Conservation (phyloP, 768 basidiomycete species). For the Boletales sp. region DNA sequence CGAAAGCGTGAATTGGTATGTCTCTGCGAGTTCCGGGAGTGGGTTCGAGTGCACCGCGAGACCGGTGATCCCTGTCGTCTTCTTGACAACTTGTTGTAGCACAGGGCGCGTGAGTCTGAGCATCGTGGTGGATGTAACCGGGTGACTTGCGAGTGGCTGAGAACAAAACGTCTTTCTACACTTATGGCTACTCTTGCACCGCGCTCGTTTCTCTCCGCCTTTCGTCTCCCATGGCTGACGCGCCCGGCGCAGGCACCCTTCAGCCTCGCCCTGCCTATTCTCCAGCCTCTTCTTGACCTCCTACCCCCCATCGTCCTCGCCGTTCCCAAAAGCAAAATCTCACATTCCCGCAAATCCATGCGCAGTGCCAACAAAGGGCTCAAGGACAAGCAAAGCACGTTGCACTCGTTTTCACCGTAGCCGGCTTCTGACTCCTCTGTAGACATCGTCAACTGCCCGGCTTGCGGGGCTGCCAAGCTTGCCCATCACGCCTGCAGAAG, state of each 20-base stretch:
- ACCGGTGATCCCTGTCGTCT: slow-evolving; percentile 84
- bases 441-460: slow-evolving; percentile 93
- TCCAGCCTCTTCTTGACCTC: slow-evolving; percentile 60
- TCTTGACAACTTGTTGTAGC: slow-evolving; percentile 59
- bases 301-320: slow-evolving; percentile 87
- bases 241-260: slow-evolving; percentile 23
- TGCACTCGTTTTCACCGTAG: neutral
- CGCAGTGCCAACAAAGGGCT: slow-evolving; percentile 90
- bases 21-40: slow-evolving; percentile 69
- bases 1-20: slow-evolving; percentile 76
- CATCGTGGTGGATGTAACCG: slow-evolving; percentile 43
- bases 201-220: slow-evolving; percentile 22
- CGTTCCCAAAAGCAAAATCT: slow-evolving; percentile 91
- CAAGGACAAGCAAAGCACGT: slow-evolving; percentile 85
- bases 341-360: slow-evolving; percentile 95
- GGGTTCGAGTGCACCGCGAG: slow-evolving; percentile 82
- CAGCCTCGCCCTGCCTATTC: slow-evolving; percentile 36
- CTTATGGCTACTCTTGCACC: slow-evolving; percentile 40
- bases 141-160: slow-evolving; percentile 12
- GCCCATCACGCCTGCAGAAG: slow-evolving; percentile 82
- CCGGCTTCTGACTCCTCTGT: slow-evolving; percentile 6
- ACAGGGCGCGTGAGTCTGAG: slow-evolving; percentile 75
- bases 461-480: slow-evolving; percentile 83
- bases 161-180: neutral
- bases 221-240: slow-evolving; percentile 24